Conservation (phyloP, 2,329 filamentous ascomycete species). For the Colletotrichum gigasporum region DNA sequence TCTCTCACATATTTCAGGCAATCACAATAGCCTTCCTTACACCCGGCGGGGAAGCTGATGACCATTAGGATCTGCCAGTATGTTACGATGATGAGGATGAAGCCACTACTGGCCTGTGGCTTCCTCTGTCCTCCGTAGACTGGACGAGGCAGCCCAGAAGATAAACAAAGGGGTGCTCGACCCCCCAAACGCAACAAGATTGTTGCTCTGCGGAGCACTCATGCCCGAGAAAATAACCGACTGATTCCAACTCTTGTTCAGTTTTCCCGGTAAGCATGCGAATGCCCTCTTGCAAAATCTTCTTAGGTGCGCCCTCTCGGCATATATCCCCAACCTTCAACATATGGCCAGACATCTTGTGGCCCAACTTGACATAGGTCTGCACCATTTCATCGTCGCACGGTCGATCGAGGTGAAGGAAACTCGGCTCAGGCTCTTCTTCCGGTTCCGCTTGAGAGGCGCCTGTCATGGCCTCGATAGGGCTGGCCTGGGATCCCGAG, state of each 20-base stretch:
- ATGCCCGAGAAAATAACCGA: too few species aligned
- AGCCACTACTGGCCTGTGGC: too few species aligned
- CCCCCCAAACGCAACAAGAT: slow-evolving; percentile 2
- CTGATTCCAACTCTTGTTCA: not conserved
- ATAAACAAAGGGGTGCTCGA: not conserved
- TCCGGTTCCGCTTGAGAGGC: slow-evolving; percentile 13
- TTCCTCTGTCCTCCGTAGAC: not conserved
- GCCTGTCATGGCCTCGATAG: too few species aligned
- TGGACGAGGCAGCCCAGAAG: not conserved
- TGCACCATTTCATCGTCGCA: slow-evolving; percentile 68
- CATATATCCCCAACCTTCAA: slow-evolving; percentile 62
- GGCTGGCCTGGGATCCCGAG: too few species aligned
- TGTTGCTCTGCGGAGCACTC: too few species aligned
- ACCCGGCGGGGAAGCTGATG: not conserved
- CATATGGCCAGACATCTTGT: slow-evolving; percentile 58
- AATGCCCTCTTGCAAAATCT: slow-evolving; percentile 35
- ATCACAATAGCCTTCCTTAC: not conserved
- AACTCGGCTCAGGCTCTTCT: slow-evolving; percentile 41
- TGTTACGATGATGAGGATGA: too few species aligned
- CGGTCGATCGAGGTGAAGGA: slow-evolving; percentile 64
- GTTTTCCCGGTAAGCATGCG: not conserved
- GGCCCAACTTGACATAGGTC: slow-evolving; percentile 59
- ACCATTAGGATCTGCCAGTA: too few species aligned
- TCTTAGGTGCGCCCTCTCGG: slow-evolving; percentile 25
- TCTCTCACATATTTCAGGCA: too few species aligned